Conservation (phyloP, 768 basidiomycete genomes). For the Cyathus striatus region DNA sequence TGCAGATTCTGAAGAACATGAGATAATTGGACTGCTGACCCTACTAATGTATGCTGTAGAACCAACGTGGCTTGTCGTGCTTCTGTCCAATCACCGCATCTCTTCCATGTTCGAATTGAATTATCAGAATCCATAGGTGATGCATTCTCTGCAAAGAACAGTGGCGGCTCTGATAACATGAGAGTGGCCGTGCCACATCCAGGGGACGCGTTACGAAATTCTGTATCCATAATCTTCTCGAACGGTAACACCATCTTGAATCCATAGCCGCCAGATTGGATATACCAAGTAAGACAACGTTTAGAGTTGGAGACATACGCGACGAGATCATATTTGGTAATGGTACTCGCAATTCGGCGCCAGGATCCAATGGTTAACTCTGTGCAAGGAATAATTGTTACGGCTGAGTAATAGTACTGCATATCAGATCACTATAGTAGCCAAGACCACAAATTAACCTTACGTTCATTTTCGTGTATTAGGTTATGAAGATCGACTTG, state of each 20-base stretch:
- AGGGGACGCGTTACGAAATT: constrained; percentile 49
- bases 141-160: constrained; percentile 60
- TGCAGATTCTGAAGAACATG: constrained; percentile 47
- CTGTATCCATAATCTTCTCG: constrained; percentile 50
- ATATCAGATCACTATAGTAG: not conserved
- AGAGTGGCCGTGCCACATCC: constrained; percentile 59
- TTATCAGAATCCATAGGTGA: constrained; percentile 22
- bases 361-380: constrained; percentile 74
- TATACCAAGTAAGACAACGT: constrained; percentile 73
- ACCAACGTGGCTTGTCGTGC: constrained; percentile 60
- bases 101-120: constrained; percentile 50
- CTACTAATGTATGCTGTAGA: constrained; percentile 60
- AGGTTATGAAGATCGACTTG: constrained; percentile 58
- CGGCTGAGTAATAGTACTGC: constrained; percentile 34
- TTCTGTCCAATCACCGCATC: constrained; percentile 75
- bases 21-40: constrained; percentile 55
- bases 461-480: constrained; percentile 77
- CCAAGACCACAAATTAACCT: constrained; percentile 20
- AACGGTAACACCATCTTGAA: constrained; percentile 88
- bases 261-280: constrained; percentile 62
- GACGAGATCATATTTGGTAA: constrained; percentile 59
- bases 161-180: constrained; percentile 59
- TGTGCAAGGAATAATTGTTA: constrained; percentile 72
- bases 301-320: constrained; percentile 70
- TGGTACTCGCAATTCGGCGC: constrained; percentile 61